These are phyloP conservation scores for Cyclocybe cylindracea DNA, from an alignment of 768 basidiomycete species.

Conservation along the genomic window DNA sequence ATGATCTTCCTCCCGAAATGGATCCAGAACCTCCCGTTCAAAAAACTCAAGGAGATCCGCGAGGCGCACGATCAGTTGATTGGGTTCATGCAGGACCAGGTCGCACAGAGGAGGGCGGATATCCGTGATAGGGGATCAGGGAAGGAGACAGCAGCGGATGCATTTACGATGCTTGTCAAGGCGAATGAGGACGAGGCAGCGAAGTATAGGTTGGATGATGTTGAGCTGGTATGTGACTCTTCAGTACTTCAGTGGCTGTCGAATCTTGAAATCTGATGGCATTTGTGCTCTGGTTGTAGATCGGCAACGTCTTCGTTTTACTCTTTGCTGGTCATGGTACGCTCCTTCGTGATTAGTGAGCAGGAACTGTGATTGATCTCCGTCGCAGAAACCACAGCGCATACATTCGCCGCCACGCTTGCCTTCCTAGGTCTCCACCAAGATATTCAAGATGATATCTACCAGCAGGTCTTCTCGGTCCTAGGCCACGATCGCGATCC, in stretches of 20 bases:
- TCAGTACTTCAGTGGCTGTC: background rate
- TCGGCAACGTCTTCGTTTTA: constrained; percentile 53
- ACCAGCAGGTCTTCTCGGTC: constrained; percentile 38
- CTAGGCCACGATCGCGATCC: constrained; percentile 15
- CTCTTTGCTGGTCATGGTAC: constrained; percentile 62
- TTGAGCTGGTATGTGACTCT: constrained; percentile 35
- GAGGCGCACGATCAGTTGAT: constrained; percentile 29
- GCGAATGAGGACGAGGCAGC: constrained; percentile 45
- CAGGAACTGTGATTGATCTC: background rate
- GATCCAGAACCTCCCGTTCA: constrained; percentile 35
- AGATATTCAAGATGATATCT: constrained; percentile 46
- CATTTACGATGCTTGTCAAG: constrained; percentile 34
- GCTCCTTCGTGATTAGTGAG: constrained; percentile 1
- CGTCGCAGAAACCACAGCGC: constrained; percentile 47
- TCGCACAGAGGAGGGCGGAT: constrained; percentile 29
- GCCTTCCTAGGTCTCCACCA: constrained; percentile 43
- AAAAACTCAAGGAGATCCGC: constrained; percentile 26
- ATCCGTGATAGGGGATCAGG: constrained; percentile 8
- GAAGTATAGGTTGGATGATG: constrained; percentile 40
- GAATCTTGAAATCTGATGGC: background rate
- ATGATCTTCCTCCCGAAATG: constrained; percentile 35
- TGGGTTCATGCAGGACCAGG: constrained; percentile 37
- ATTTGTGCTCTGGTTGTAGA: constrained; percentile 27
- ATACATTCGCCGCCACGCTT: constrained; percentile 43
- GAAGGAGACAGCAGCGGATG: background rate